Evolutionary conservation across 1,139 yeast genomes (phyloP), one percentile per base, ranked within the genome.

Genomic region (Pichia cactophila): DNA sequence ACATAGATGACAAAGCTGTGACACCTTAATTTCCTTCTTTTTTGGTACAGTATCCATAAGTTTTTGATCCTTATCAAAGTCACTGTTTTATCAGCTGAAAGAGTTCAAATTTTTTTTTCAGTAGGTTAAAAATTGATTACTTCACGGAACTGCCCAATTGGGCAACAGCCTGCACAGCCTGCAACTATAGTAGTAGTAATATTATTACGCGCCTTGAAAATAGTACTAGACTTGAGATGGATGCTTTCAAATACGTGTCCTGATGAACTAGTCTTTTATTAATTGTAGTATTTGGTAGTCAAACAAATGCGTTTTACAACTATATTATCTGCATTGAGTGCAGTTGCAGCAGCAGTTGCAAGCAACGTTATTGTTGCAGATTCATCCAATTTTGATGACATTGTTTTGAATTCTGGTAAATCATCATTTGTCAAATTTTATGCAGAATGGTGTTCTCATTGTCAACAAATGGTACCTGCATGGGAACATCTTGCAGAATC

Each of bases 401-500:
- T 77, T 37, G 83, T 81, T 14, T 64, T 75, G 47, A 69, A 73
- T 20, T 73, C 83, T 0, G 83, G 80, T 9, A 79, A 83, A 57
- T 80, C 77, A 53, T 74, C 87, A 0, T 72, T 86, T 53, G 86
- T 86, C 46, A 86, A 86, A 53, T 83, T 84, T 61, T 84, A 83
- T 59, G 87, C 92, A 38, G 79, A 78, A 49, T 86, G 94, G 95
- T 86, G 95, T 62, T 75, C 86, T 46, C 90, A 86, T 68, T 86
- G 94, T 68, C 78, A 80, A 65, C 74, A 71, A 48, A 66, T 86
- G 62, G 75, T 75, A 62, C 94, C 94, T 9, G 72, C 73, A 5
- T 79, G 79, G 65, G 86, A 81, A 54, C 70, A 75, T 60, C 70
- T 83, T 42, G 81, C 83, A 1, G 74, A 72, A 5, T 58, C 72